Conservation (phyloP, 495 filamentous ascomycete species). For the Xylaria telfairii region DNA sequence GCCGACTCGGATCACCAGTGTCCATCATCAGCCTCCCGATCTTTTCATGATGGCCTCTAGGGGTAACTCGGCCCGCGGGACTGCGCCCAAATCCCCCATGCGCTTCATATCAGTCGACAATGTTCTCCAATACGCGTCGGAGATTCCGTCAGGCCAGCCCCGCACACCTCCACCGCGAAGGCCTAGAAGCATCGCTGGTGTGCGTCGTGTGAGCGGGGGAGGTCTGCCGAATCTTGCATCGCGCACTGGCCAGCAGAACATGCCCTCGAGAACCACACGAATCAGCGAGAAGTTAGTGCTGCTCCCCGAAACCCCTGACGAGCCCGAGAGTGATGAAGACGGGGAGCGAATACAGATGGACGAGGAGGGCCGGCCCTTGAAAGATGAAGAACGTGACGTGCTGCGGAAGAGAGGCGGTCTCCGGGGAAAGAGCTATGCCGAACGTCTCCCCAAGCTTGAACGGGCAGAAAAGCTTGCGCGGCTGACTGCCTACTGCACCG, state of each 20-base stretch:
- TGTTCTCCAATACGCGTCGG: constrained; percentile 89
- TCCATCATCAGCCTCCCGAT: background rate
- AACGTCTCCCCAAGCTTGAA: constrained; percentile 87
- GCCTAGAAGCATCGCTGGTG: constrained; percentile 48
- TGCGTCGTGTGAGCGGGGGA: constrained; percentile 48
- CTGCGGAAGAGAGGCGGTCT: constrained; percentile 67
- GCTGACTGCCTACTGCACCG: constrained; percentile 95
- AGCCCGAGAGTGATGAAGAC: constrained; percentile 60
- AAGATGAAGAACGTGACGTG: constrained; percentile 77
- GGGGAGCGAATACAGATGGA: constrained; percentile 54
- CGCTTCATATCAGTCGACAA: constrained; percentile 96
- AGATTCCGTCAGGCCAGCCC: constrained; percentile 94
- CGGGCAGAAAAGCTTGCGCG: constrained; percentile 86
- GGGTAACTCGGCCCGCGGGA: constrained; percentile 38
- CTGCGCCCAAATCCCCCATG: constrained; percentile 52
- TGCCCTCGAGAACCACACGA: constrained; percentile 88
- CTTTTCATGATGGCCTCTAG: constrained; percentile 31
- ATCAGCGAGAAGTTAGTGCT: constrained; percentile 94
- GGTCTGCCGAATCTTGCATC: constrained; percentile 50
- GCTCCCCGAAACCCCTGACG: constrained; percentile 82
- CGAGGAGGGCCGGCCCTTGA: constrained; percentile 71
- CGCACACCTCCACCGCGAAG: constrained; percentile 66
- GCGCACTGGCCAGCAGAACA: constrained; percentile 68
- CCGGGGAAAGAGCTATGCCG: constrained; percentile 90
- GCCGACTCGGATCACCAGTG: background rate